These are phyloP conservation scores for Pichia cabralensis DNA, from an alignment of 805 yeast genomes.

Conservation along the genomic window DNA sequence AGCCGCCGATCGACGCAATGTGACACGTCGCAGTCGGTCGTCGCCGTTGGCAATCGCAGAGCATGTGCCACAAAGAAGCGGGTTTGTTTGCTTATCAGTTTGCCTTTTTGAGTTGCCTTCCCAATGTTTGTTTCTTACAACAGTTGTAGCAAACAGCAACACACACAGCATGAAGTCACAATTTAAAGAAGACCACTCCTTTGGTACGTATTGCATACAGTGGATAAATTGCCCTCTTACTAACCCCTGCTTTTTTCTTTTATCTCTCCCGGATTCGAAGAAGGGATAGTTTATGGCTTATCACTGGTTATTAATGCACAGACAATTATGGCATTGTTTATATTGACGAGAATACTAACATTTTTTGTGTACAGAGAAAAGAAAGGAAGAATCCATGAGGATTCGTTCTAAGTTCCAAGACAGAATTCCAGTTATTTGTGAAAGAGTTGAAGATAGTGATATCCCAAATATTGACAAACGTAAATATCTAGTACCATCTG, in stretches of 20 bases:
- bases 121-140: too few relatives aligned
- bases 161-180: constrained; percentile 96
- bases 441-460: constrained; percentile 92
- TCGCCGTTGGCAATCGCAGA: too few relatives aligned
- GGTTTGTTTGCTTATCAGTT: not conserved
- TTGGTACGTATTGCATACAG: constrained; percentile 52
- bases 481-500: constrained; percentile 93
- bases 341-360: not conserved
- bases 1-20: too few relatives aligned
- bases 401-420: constrained; percentile 83
- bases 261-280: fast-evolving
- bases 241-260: not conserved
- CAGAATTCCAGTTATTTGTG: constrained; percentile 95
- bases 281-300: too few relatives aligned
- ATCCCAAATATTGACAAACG: constrained; percentile 95
- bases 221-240: too few relatives aligned
- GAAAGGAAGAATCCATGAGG: constrained; percentile 90
- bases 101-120: not conserved
- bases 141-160: too few relatives aligned
- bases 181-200: constrained; percentile 91
- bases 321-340: too few relatives aligned
- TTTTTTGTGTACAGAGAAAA: constrained; percentile 50
- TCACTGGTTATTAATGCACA: too few relatives aligned
- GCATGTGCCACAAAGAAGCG: too few relatives aligned
- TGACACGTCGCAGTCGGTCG: too few relatives aligned